Percentiles rank a stretch among this genome's conserved stretches.
Evolutionary conservation across 345 rosid genomes (phyloP).

Genomic region (Citrus inodora): DNA sequence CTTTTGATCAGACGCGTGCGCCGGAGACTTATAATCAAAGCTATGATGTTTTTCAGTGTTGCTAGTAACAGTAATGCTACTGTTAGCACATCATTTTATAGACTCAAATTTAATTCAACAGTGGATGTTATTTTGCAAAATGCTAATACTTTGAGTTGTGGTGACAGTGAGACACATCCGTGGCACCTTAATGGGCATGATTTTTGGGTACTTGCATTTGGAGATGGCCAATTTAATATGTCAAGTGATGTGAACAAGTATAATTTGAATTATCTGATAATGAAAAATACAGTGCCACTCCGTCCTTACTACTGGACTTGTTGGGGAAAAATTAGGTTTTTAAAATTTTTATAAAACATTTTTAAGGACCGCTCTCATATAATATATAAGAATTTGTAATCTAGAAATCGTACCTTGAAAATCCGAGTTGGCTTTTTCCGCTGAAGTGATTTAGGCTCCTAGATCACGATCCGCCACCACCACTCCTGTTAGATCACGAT

Average conservation of each 20-base stretch:
- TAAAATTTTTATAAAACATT: too few relatives aligned
- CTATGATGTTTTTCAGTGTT: constrained; percentile 22
- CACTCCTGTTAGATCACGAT: too few relatives aligned
- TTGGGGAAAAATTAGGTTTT: too few relatives aligned
- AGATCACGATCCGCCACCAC: too few relatives aligned
- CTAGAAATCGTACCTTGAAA: too few relatives aligned
- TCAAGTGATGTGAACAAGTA: constrained; percentile 4
- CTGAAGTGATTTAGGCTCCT: too few relatives aligned
- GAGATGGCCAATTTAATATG: constrained; percentile 22
- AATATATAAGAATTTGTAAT: too few relatives aligned
- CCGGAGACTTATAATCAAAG: not conserved
- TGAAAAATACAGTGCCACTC: constrained; percentile 28
- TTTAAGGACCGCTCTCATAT: too few relatives aligned
- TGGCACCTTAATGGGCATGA: constrained; percentile 43
- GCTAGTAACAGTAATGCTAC: constrained; percentile 23
- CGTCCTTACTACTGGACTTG: constrained; percentile 36
- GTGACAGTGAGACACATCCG: constrained; percentile 29
- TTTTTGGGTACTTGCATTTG: constrained; percentile 35
- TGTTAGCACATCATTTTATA: constrained; percentile 23
- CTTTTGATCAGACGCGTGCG: constrained; percentile 12
- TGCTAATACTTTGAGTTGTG: constrained; percentile 18
- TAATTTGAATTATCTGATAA: constrained; percentile 23
- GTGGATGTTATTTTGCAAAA: constrained; percentile 40
- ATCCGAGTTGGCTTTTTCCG: too few relatives aligned
- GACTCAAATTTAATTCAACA: constrained; percentile 6